Conservation (phyloP, 805 yeast genomes). For the Kodamaea kaohsiungensis region DNA sequence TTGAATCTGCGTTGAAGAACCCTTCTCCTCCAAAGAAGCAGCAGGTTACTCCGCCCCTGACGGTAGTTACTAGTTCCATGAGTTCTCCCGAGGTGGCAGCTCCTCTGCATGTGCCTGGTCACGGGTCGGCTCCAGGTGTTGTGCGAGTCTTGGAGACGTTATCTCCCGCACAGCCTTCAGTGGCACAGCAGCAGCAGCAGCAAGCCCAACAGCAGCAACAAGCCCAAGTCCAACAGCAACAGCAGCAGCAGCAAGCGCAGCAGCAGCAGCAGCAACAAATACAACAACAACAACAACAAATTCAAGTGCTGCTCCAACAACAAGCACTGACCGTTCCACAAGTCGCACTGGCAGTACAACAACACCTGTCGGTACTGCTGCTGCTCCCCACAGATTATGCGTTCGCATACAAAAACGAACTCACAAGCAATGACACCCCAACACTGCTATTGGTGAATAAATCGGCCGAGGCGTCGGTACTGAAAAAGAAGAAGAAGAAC, state of each 20-base stretch:
- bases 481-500: conserved; percentile 33
- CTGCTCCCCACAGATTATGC: background rate
- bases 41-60: conserved; percentile 9
- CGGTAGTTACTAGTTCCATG: background rate
- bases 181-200: conserved; percentile 1
- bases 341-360: background rate
- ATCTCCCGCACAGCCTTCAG: background rate
- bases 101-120: conserved; percentile 5
- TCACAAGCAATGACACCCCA: conserved; percentile 7
- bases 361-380: background rate
- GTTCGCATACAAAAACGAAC: conserved; percentile 8
- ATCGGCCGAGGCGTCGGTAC: conserved; percentile 5
- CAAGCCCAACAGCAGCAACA: conserved; percentile 7
- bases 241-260: conserved; percentile 3
- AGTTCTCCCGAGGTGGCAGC: conserved; percentile 7
- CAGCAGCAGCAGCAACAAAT: conserved; percentile 1
- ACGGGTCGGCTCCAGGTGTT: background rate
- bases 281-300: conserved; percentile 2
- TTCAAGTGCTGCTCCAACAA: conserved; percentile 5
- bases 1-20: conserved; percentile 32
- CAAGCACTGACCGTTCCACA: background rate
- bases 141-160: conserved; percentile 1
- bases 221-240: background rate
- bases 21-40: conserved; percentile 38
- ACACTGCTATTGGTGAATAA: conserved; percentile 8